Evolutionary conservation across 768 basidiomycete species (phyloP), one percentile per base, ranked within the genome.

Genomic region (Auricularia heimuer): DNA sequence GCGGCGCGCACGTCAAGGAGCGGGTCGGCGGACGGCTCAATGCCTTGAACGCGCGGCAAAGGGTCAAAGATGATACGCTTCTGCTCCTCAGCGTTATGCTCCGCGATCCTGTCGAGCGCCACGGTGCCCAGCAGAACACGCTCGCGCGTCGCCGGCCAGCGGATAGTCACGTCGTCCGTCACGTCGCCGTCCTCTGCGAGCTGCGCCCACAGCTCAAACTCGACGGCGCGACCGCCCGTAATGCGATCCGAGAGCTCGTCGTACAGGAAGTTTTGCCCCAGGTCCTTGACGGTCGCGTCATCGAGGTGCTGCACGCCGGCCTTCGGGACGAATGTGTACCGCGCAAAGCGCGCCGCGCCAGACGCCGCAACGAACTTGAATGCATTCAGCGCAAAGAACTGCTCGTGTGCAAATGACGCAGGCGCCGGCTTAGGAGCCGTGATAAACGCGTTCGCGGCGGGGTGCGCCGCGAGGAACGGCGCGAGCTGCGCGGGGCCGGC

Each of bases 31-130:
- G 63, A 65, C 18, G 65, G 64, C 54, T 69, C 70, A 21, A 70
- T 61, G 35, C 70, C 70, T 16, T 67, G 21, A 4, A 70, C 69
- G 37, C 70, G 64, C 6, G 70, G 68, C 37, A 69, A 58, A 6
- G 70, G 70, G 63, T 70, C 69, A 29, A 66, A 70, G 18, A 69
- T 70, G 62, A 69, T 66, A 14, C 65, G 67, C 61, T 64, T 65
- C 61, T 69, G 65, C 61, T 63, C 65, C 35, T 60, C 44, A 61
- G 60, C 65, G n/a, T 58, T 34, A 18, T 67, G 58, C 10, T 54
- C 62, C 8, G 45, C 67, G 4, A 62, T 60, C n/a, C 39, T 61
- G 39, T 64, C 58, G 2, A 68, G 45, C 16, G 11, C 39, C 39
- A 70, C 56, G 6, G 64, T 66, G 11, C 68, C 69, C 18, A 70